Base-by-base conservation (phyloP, 208 protist species). In the Trypanosoma cruzi region DNA sequence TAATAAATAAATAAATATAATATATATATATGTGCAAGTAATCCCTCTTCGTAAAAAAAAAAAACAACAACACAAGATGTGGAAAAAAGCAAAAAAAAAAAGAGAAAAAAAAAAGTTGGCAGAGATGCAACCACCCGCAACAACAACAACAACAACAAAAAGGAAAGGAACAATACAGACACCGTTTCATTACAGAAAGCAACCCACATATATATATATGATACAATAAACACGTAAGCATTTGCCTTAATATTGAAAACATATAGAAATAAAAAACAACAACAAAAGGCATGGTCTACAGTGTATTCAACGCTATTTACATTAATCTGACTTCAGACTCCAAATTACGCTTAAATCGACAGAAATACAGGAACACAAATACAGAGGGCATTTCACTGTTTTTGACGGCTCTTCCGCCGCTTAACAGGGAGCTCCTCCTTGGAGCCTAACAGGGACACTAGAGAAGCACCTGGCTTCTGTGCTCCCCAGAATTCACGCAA, bases 361-460 rank as follows among this genome's bases (percentile, higher is more conserved):
- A 29, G 34, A 44, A 28, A 60, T 26, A 55, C 40, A 56, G 32
- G n/a, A 34, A 62, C 18, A 67, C 31, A 67, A 2, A 63, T 63
- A 5, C n/a, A 56, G 2, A 4, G 20, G 28, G 18, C 63, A 50
- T 54, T 71, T 34, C 7, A 22, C 7, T 10, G 28, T 37, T 52
- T 69, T 28, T 36, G 7, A 6, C 64, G 62, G 13, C 53, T 31
- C 37, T 64, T 76, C 14, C 13, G 40, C 31, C 64, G 71, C 24
- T 65, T 70, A 29, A 5, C 16, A n/a, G 22, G 10, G 0, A 71
- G 63, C 0, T 76, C 71, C 28, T 76, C 71, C n/a, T 46, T 59
- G 1, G 29, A 14, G 20, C 36, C 49, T 29, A 68, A 54, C 1
- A 76, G 57, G 13, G 64, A 60, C 22, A 58, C 1, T 1, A 61